Conservation (phyloP, 441 rosid genomes). For the Pelargonium cotyledonis region DNA sequence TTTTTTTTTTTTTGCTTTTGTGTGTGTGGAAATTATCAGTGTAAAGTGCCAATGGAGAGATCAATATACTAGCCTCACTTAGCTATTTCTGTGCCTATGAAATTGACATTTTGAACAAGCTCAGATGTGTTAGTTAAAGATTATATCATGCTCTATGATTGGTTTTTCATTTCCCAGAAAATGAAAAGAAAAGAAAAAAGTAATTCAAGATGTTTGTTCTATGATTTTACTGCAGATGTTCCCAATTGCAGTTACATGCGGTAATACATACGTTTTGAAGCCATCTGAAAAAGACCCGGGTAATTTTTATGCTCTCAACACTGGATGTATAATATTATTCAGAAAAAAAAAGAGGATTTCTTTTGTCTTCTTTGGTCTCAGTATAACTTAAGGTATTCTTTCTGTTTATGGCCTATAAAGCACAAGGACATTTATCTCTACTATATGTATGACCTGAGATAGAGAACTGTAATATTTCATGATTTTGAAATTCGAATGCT, state of each 20-base stretch:
- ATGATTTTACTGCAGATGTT: slow-evolving; percentile 64
- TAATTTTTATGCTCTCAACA: slow-evolving; percentile 21
- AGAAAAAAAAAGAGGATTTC: no score
- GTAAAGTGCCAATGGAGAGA: background rate
- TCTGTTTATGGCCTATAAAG: no score
- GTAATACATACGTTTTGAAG: slow-evolving; percentile 83
- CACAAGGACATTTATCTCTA: background rate
- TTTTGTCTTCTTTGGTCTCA: no score
- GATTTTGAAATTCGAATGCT: background rate
- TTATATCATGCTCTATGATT: no score
- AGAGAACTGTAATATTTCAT: background rate
- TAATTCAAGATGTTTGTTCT: background rate
- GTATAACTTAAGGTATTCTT: no score
- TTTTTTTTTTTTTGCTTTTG: no score
- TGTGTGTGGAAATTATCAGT: background rate
- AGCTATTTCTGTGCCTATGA: background rate
- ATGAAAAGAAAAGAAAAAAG: background rate
- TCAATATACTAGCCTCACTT: background rate
- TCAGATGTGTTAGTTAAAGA: no score
- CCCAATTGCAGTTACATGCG: slow-evolving; percentile 88
- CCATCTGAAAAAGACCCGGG: slow-evolving; percentile 98
- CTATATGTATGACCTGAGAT: background rate
- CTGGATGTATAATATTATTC: background rate
- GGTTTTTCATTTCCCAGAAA: background rate
- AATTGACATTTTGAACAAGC: background rate